A percentile compares a stretch with the other conserved stretches of the same genome.
Evolutionary conservation across 495 filamentous ascomycete species (phyloP).

Genomic region (Penicillium turbatum): DNA sequence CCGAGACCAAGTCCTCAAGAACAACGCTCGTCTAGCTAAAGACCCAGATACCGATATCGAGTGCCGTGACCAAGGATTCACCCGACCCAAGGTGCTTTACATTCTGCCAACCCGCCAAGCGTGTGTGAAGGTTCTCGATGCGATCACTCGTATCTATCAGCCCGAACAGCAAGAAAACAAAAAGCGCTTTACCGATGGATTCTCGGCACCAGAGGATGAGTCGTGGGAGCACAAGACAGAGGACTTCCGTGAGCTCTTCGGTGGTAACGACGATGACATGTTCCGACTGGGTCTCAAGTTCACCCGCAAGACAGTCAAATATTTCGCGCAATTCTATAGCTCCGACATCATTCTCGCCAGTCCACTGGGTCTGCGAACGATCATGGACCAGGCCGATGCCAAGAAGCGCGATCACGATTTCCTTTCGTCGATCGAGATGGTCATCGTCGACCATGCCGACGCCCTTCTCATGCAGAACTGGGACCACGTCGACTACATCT

Average conservation of each 20-base stretch:
- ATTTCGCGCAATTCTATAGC: constrained; percentile 91
- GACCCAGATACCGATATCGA: constrained; percentile 64
- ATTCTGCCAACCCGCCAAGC: constrained; percentile 82
- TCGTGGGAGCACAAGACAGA: constrained; percentile 67
- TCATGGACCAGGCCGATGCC: constrained; percentile 68
- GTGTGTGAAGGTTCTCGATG: constrained; percentile 70
- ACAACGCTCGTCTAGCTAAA: constrained; percentile 70
- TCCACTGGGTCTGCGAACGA: constrained; percentile 82
- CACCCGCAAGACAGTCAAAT: constrained; percentile 90
- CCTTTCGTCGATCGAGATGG: constrained; percentile 84
- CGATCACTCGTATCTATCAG: constrained; percentile 64
- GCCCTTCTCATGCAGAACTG: constrained; percentile 97
- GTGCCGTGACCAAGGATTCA: constrained; percentile 91
- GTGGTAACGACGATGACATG: constrained; percentile 93
- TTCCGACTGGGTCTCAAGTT: constrained; percentile 93
- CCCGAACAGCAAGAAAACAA: constrained; percentile 93
- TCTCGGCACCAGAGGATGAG: constrained; percentile 60
- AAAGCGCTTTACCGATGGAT: constrained; percentile 83
- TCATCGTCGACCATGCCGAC: constrained; percentile 88
- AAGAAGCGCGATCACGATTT: constrained; percentile 90
- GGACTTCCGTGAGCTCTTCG: constrained; percentile 87
- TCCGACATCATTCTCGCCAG: constrained; percentile 92
- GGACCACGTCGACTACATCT: constrained; percentile 88
- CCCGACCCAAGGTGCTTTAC: constrained; percentile 86
- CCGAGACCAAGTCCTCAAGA: constrained; percentile 85